Evolutionary conservation across 2,329 filamentous ascomycete genomes (phyloP), one percentile per base, ranked within the genome.

Genomic region (Cadophora gregata): DNA sequence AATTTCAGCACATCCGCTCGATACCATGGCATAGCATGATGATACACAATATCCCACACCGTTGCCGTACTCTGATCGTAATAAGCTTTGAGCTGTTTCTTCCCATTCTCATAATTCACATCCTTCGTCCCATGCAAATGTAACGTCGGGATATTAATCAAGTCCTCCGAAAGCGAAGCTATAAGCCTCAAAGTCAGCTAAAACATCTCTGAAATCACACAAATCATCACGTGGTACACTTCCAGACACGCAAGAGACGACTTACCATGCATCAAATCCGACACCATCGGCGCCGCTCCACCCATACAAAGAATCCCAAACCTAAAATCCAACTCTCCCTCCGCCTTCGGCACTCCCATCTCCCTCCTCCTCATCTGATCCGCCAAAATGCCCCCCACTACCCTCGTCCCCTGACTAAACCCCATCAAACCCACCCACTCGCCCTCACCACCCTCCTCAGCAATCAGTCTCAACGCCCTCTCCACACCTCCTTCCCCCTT

Each of bases 11-110:
- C 29, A 62, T 73, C 72, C 10, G 51, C 63, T 29, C 45, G 65
- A 36, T 65, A 61, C 72, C 72, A 73, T 5, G 72, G 72, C 72
- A 73, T 73, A 12, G 72, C 72, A 63, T 73, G 72, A 38, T 72
- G 72, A 67, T 73, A 73, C 21, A 70, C 65, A 50, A 73, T 72
- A 58, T 73, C 72, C 36, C 69, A 62, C 0, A 67, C 61, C 12
- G 55, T 71, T 19, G 65, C 38, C 24, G 62, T 60, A 5, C 63
- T 61, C 38, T 33, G 63, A 62, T 70, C 66, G 48, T 70, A 73
- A 42, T 68, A 68, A 16, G 64, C 63, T 7, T 59, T 56, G 19
- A 69, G 42, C 58, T 68, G 65, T 12, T 69, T 67, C 58, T 69
- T 69, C 9, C 72, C 71, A 29, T 68, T 63, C 19, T 67, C 58